Percentiles rank a stretch among this genome's conserved stretches.
Conservation (phyloP, 208 protist species). For the Leishmania tropica region DNA sequence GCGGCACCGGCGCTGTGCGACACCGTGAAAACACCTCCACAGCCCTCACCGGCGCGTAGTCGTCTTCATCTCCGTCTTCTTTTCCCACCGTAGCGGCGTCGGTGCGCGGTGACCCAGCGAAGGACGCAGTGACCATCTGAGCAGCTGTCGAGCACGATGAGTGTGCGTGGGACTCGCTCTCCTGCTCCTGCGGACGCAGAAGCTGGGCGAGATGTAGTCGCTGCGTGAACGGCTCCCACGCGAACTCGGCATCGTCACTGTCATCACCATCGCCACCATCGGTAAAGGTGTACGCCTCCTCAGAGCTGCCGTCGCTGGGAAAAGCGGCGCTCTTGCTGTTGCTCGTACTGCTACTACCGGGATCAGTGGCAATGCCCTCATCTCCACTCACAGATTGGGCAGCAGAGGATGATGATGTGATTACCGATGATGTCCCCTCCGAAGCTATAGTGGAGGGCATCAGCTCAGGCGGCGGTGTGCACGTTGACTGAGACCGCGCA, state of each 20-base stretch:
- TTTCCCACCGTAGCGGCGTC: not conserved
- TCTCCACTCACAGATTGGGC: not conserved
- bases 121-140: not conserved
- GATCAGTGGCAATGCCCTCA: not conserved
- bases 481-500: not conserved
- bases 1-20: not conserved
- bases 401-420: not conserved
- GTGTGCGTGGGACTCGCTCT: not conserved
- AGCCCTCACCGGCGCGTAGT: slow-evolving; percentile 37
- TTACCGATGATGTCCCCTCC: not conserved
- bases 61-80: slow-evolving; percentile 15
- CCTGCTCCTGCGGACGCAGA: slow-evolving; percentile 5
- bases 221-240: slow-evolving; percentile 31
- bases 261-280: slow-evolving; percentile 1
- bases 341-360: not conserved
- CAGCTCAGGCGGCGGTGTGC: not conserved
- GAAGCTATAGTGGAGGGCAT: not conserved
- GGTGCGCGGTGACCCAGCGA: too few relatives aligned
- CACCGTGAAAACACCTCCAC: not conserved
- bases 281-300: slow-evolving; percentile 7
- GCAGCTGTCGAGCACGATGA: not conserved
- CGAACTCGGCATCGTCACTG: not conserved
- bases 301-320: not conserved
- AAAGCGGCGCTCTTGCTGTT: not conserved
- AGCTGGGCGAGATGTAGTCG: slow-evolving; percentile 1